These are phyloP conservation scores for Geosmithia flava DNA, from an alignment of 2,329 filamentous ascomycete genomes.

Conservation along the genomic window DNA sequence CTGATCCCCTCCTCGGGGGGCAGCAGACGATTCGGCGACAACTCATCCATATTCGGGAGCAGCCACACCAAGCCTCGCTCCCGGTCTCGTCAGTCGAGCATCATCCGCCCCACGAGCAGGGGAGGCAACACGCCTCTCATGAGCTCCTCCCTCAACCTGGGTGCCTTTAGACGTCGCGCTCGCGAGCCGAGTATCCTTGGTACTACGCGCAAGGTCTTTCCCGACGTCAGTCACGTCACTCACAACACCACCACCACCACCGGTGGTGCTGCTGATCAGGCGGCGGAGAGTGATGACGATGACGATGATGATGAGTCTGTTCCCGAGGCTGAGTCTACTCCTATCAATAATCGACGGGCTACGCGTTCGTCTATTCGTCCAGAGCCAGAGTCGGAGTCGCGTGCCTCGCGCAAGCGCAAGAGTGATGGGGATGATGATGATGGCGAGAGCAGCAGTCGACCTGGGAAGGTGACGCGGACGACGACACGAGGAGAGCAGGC, in stretches of 20 bases:
- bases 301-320: constrained; percentile 39
- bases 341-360: constrained; percentile 34
- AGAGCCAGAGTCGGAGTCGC: constrained; percentile 14
- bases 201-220: constrained; percentile 29
- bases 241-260: constrained; percentile 5
- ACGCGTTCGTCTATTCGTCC: constrained; percentile 20
- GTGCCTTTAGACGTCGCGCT: constrained; percentile 41
- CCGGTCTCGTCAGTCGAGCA: constrained; percentile 34
- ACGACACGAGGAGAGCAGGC: constrained; percentile 6
- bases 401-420: constrained; percentile 41
- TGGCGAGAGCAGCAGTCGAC: constrained; percentile 22
- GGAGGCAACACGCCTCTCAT: constrained; percentile 33
- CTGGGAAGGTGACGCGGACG: constrained; percentile 20
- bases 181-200: constrained; percentile 51
- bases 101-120: constrained; percentile 41
- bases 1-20: constrained; percentile 12
- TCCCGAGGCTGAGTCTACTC: constrained; percentile 58
- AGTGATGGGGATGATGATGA: constrained; percentile 34
- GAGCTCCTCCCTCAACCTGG: constrained; percentile 40
- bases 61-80: constrained; percentile 25
- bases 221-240: neutral
- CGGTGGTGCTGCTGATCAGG: no score
- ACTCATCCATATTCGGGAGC: constrained; percentile 25
- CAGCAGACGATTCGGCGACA: constrained; percentile 19
- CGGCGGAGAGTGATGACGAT: constrained; percentile 28